A percentile compares a stretch with the other conserved stretches of the same genome.
These are phyloP conservation scores for Phenoliferia sp. DNA, from an alignment of 1,284 basidiomycete genomes.

Conservation along the genomic window DNA sequence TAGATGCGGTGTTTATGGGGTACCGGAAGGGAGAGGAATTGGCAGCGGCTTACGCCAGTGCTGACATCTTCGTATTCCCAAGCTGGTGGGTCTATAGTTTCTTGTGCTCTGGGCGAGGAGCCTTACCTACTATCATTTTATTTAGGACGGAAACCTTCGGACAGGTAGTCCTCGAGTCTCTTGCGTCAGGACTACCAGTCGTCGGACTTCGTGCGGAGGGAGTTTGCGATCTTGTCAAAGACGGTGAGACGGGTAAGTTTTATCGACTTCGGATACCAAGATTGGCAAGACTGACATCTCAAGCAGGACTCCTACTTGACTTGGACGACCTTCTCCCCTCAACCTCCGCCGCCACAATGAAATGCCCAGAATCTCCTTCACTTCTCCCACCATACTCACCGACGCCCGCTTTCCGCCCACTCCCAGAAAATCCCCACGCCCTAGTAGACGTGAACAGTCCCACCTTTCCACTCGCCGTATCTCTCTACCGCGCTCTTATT, in stretches of 20 bases:
- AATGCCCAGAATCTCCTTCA: background rate
- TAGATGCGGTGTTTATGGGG: conserved; percentile 52
- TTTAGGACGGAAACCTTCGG: conserved; percentile 50
- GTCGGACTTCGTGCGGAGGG: conserved; percentile 55
- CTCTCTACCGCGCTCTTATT: conserved; percentile 48
- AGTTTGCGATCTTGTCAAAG: conserved; percentile 53
- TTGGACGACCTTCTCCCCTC: conserved; percentile 15
- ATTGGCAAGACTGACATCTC: too few species aligned
- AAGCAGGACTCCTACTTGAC: conserved; percentile 27
- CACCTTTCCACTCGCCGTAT: conserved; percentile 43
- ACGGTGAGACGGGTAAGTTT: conserved; percentile 46
- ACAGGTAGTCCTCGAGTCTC: conserved; percentile 55
- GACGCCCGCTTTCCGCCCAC: conserved; percentile 38
- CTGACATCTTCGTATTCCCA: conserved; percentile 54
- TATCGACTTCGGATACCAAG: background rate
- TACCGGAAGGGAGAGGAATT: conserved; percentile 47
- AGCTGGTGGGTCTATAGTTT: conserved; percentile 18
- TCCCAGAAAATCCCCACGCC: conserved; percentile 17
- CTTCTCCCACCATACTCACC: conserved; percentile 25
- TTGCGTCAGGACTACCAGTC: conserved; percentile 54
- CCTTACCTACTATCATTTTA: conserved; percentile 13
- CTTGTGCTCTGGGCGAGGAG: background rate
- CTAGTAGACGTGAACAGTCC: conserved; percentile 30
- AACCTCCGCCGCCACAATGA: background rate
- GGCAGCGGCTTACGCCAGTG: conserved; percentile 50